Evolutionary conservation across 2,329 filamentous ascomycete species (phyloP), one percentile per base, ranked within the genome.

Genomic region (Eutypa lata): DNA sequence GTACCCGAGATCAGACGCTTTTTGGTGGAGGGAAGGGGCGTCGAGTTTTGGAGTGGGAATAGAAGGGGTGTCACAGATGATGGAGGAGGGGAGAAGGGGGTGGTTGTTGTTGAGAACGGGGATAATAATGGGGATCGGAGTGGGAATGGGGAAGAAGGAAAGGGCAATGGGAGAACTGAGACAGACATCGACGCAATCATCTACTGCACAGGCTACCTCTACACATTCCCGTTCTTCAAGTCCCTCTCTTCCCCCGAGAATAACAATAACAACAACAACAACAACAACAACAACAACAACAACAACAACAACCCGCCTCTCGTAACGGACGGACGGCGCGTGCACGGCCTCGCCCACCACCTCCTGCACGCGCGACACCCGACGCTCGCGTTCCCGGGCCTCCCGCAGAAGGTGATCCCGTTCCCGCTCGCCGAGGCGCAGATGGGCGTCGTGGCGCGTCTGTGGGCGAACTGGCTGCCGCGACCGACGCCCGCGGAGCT

Each of bases 181-280:
- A 72, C 73, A 3, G 74, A 85, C 33, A 71, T 97, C 52, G 92
- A 97, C 63, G 81, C 83, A 1, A 74, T 97, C 6, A 68, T 97
- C 26, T 97, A 93, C 70, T 92, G 90, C 68, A 97, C 93, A 0
- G 93, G 93, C 0, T 97, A 95, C 64, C 82, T 96, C 52, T 96
- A 90, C 71, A 86, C 87, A 5, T 89, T 88, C 53, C 91, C 91
- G 0, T 97, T 96, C 64, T 67, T 87, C 4, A 66, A 68, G 13
- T 66, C 71, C 2, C 59, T 81, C 4, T 62, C 72, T 6, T 38
- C 35, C 35, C 35, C 35, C 13, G 6, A 6, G 7, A 5, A 6
- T 18, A 7, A 6, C 35, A 5, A 6, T 14, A 38, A 14, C 13
- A 4, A 6, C 35, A 14, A 38, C 35, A 14, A 38, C n/a, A 18